These are phyloP conservation scores for Sophora flavescens DNA, from an alignment of 306 rosid genomes.

Conservation along the genomic window DNA sequence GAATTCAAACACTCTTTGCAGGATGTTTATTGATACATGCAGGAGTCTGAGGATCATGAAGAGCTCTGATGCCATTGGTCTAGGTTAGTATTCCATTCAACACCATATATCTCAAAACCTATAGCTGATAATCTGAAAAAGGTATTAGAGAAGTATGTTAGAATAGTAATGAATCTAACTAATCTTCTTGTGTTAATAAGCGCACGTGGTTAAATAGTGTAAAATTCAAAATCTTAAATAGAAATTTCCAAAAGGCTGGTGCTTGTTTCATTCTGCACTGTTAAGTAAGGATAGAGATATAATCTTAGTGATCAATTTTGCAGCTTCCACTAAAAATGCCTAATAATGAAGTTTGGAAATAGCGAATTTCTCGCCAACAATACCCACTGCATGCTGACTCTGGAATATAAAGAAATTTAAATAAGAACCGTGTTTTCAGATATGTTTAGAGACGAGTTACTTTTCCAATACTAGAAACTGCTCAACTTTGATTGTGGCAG, in stretches of 20 bases:
- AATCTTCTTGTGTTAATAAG: background rate
- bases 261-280: background rate
- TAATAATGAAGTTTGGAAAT: slow-evolving; percentile 6
- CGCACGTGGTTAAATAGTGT: background rate
- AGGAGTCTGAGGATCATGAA: slow-evolving; percentile 94
- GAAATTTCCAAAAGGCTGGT: slow-evolving; percentile 9
- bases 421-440: background rate
- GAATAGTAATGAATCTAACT: background rate
- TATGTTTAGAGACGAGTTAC: background rate
- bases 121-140: slow-evolving; percentile 1
- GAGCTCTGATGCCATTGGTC: slow-evolving; percentile 93
- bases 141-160: background rate
- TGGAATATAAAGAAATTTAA: background rate
- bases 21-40: slow-evolving; percentile 89
- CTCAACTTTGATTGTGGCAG: background rate
- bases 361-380: background rate
- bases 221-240: background rate
- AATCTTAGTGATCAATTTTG: slow-evolving; percentile 3
- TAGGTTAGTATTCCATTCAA: slow-evolving; percentile 60
- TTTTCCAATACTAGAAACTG: background rate
- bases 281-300: background rate
- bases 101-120: slow-evolving; percentile 11
- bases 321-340: background rate
- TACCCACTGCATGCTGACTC: background rate
- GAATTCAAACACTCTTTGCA: slow-evolving; percentile 61